Conservation (phyloP, 495 filamentous ascomycete species). For the Xylaria sp. region DNA sequence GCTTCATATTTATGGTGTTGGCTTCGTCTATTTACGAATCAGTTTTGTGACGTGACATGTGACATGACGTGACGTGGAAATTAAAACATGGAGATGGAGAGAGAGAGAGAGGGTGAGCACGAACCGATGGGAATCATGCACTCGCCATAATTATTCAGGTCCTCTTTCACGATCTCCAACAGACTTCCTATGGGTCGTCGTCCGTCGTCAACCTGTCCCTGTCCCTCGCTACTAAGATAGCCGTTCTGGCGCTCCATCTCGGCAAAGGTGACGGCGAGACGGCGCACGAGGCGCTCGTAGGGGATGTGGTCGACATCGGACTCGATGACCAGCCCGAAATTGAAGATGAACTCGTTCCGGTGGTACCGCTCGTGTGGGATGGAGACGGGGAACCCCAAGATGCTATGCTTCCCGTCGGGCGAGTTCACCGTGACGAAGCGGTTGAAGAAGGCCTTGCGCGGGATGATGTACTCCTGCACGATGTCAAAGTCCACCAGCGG, state of each 20-base stretch:
- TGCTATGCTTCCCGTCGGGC: slow-evolving; percentile 73
- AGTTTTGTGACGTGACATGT: too few relatives aligned
- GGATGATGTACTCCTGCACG: slow-evolving; percentile 89
- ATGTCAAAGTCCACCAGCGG: slow-evolving; percentile 83
- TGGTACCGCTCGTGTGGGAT: slow-evolving; percentile 77
- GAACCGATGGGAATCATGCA: slow-evolving; percentile 94
- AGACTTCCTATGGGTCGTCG: slow-evolving; percentile 76
- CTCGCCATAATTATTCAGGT: slow-evolving; percentile 96
- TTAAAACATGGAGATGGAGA: too few relatives aligned
- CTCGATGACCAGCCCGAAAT: slow-evolving; percentile 85
- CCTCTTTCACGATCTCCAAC: slow-evolving; percentile 90
- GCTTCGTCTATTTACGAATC: slow-evolving; percentile 75
- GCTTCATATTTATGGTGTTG: slow-evolving; percentile 95
- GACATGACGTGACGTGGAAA: too few relatives aligned
- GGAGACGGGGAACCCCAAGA: slow-evolving; percentile 89
- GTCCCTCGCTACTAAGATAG: slow-evolving; percentile 69
- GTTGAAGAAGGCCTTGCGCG: slow-evolving; percentile 88
- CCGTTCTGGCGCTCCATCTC: slow-evolving; percentile 86
- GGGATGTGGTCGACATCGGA: slow-evolving; percentile 65
- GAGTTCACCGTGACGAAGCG: slow-evolving; percentile 80
- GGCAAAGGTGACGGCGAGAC: slow-evolving; percentile 83
- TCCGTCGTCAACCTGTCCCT: slow-evolving; percentile 41
- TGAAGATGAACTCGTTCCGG: slow-evolving; percentile 98
- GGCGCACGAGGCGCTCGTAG: slow-evolving; percentile 84
- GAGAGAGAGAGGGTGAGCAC: too few relatives aligned